Percentiles rank a stretch among this genome's conserved stretches.
Conservation (phyloP, 176 grass and related monocot species). For the Puccinellia tenuiflora region DNA sequence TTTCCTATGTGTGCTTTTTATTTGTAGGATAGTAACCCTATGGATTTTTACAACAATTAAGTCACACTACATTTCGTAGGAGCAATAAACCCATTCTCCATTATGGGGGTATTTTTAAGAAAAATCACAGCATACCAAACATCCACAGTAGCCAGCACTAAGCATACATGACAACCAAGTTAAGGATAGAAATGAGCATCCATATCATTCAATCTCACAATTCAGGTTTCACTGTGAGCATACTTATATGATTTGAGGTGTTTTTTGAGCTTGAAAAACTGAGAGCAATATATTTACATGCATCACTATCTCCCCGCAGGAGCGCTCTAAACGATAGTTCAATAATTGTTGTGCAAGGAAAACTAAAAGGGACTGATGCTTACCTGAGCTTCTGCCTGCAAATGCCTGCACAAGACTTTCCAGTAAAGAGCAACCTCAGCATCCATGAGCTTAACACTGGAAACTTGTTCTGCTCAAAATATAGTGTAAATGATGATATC, state of each 20-base stretch:
- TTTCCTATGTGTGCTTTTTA: neutral
- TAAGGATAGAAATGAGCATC: neutral
- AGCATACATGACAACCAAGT: neutral
- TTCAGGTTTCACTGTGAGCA: neutral
- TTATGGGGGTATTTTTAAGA: neutral
- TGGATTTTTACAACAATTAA: neutral
- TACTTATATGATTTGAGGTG: neutral
- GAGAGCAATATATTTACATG: slow-evolving; percentile 5
- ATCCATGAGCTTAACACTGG: slow-evolving; percentile 64
- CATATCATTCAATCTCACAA: neutral
- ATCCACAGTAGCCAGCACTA: neutral
- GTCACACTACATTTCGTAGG: neutral
- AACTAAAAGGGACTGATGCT: slow-evolving; percentile 16
- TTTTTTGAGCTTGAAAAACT: slow-evolving; percentile 7
- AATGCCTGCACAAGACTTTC: slow-evolving; percentile 76
- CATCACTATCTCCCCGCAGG: slow-evolving; percentile 4
- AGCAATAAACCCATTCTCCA: neutral
- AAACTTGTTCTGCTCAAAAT: slow-evolving; percentile 44
- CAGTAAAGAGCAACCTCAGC: slow-evolving; percentile 90
- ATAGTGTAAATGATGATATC: slow-evolving; percentile 1
- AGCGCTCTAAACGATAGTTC: neutral
- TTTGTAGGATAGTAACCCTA: neutral
- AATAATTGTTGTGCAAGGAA: neutral
- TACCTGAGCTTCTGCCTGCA: slow-evolving; percentile 95
- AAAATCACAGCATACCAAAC: neutral